Conservation (phyloP, 495 filamentous ascomycete species). For the Aspergillus funiculosus region DNA sequence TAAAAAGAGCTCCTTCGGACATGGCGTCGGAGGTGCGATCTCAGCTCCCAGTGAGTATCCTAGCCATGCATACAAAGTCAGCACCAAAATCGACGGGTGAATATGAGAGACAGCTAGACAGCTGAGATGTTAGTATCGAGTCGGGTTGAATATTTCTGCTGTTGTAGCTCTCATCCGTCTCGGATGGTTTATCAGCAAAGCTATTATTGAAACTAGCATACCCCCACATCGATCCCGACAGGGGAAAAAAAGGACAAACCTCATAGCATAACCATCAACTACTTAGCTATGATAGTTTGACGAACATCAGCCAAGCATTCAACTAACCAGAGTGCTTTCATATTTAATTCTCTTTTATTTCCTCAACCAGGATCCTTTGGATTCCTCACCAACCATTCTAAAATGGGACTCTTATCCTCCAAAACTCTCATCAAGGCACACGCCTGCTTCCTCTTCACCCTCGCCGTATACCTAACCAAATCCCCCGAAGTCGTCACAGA, state of each 20-base stretch:
- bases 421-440: conserved; percentile 71
- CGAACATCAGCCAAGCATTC: too few relatives aligned
- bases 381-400: conserved; percentile 11
- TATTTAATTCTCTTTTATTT: conserved; percentile 6
- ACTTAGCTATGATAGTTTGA: too few relatives aligned
- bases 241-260: background rate
- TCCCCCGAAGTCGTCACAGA: conserved; percentile 64
- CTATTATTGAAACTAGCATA: background rate
- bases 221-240: conserved; percentile 1
- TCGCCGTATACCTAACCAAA: conserved; percentile 76
- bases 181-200: too few relatives aligned
- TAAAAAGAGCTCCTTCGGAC: conserved; percentile 47
- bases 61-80: background rate
- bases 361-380: background rate
- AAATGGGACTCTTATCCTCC: conserved; percentile 73
- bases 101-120: too few relatives aligned
- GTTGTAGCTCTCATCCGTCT: too few relatives aligned
- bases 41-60: background rate
- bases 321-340: background rate
- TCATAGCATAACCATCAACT: too few relatives aligned
- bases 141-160: background rate
- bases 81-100: too few relatives aligned
- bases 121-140: background rate
- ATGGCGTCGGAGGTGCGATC: conserved; percentile 21
- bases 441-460: conserved; percentile 73